phyloP scores from a whole-genome alignment of 2,329 filamentous ascomycete species.

The Fusarium sp. region DNA sequence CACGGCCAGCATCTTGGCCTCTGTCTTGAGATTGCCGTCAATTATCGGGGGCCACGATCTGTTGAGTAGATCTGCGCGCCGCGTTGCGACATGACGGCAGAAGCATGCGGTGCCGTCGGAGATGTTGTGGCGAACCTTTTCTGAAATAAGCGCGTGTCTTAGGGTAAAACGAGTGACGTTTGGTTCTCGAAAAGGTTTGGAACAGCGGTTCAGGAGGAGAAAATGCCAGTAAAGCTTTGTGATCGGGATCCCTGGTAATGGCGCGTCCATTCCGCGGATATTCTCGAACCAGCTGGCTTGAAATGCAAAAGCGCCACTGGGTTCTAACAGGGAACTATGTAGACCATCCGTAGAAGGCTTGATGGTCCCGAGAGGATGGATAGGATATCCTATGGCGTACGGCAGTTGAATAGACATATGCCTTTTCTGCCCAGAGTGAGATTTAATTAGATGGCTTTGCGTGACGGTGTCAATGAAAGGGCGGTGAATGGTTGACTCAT shows the following conservation, averaged over 20 bases:
- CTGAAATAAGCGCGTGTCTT: conserved; percentile 9
- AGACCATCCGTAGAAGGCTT: conserved; percentile 2
- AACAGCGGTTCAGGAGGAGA: not conserved
- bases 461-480: conserved; percentile 10
- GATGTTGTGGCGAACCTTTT: conserved; percentile 7
- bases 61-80: conserved; percentile 10
- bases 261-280: conserved; percentile 18
- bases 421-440: conserved; percentile 20
- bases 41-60: conserved; percentile 5
- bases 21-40: conserved; percentile 1
- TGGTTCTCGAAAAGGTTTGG: not conserved
- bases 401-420: conserved; percentile 32
- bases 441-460: conserved; percentile 18
- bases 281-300: conserved; percentile 29
- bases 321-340: not conserved
- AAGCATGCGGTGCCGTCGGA: not conserved
- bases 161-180: not conserved
- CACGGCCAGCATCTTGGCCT: conserved; percentile 3
- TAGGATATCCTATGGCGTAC: conserved; percentile 10
- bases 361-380: not conserved
- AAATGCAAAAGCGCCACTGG: conserved; percentile 14
- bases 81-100: conserved; percentile 6
- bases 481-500: conserved; percentile 13
- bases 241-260: not conserved
- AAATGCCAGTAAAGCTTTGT: not conserved